These are phyloP conservation scores for Seminavis robusta DNA, from an alignment of 108 stramenopile genomes.

Conservation along the genomic window DNA sequence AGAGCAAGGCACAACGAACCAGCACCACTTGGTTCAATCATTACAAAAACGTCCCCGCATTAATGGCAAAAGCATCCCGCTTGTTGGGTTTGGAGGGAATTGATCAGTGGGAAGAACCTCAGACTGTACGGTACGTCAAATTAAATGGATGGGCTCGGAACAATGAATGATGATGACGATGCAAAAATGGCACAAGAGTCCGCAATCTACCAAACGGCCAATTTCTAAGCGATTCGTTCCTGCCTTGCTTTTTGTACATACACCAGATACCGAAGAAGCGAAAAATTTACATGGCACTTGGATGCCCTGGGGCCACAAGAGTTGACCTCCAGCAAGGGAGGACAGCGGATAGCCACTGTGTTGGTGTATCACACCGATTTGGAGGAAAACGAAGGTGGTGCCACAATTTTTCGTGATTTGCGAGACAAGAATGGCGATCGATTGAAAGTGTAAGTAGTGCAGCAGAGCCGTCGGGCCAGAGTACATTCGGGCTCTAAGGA, in stretches of 20 bases:
- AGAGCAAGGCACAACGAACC: slow-evolving; percentile 61
- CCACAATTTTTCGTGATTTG: slow-evolving; percentile 82
- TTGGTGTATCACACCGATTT: slow-evolving; percentile 76
- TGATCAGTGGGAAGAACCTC: slow-evolving; percentile 79
- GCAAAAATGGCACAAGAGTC: too few species aligned
- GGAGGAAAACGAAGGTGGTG: slow-evolving; percentile 48
- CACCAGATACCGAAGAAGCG: slow-evolving; percentile 49
- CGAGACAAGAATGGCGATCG: slow-evolving; percentile 17
- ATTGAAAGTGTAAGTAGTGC: slow-evolving; percentile 51
- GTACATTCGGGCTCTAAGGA: too few species aligned
- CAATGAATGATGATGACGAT: too few species aligned
- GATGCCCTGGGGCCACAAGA: slow-evolving; percentile 69
- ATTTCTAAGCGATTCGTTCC: too few species aligned
- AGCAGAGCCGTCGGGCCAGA: too few species aligned
- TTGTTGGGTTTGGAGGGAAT: slow-evolving; percentile 62
- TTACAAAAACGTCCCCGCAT: slow-evolving; percentile 59
- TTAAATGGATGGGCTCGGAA: too few species aligned
- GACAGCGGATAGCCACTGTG: slow-evolving; percentile 76
- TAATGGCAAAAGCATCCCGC: slow-evolving; percentile 76
- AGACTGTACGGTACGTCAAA: slow-evolving; percentile 66
- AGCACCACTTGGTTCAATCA: slow-evolving; percentile 83
- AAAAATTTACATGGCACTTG: slow-evolving; percentile 85
- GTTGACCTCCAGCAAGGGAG: slow-evolving; percentile 25
- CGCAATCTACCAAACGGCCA: too few species aligned
- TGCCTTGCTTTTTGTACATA: too few species aligned